Evolutionary conservation across 108 stramenopile species (phyloP), one percentile per base, ranked within the genome.

Genomic region (Aurantiochytrium sp.): DNA sequence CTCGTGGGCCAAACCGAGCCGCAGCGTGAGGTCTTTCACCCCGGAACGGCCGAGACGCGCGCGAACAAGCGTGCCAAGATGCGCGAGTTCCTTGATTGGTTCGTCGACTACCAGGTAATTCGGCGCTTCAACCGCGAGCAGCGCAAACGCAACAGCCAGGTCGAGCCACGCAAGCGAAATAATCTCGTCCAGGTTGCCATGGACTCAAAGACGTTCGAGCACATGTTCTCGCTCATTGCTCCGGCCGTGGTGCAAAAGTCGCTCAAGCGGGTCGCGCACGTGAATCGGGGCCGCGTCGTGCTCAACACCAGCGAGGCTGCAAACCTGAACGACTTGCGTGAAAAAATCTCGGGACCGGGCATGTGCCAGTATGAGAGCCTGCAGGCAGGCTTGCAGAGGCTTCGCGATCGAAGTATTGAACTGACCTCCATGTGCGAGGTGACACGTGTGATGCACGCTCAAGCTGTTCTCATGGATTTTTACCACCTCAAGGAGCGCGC

Each of bases 401-500:
- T 83, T 8, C 49, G 51, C 19, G 51, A 83, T 18, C 76, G 8
- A 0, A 25, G 23, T 23, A 83, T 83, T 83, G 51, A 47, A 16
- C 49, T 25, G 0, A 83, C 6, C 25, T 23, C 18, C n/a, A 23
- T 21, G 51, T 83, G 51, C 76, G 76, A 83, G 28, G 76, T 83
- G 10, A 83, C 76, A 0, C 45, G 76, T 12, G 76, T 83, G 16
- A 83, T 83, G 76, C 76, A 83, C 4, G 76, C 76, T 28, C 76
- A 83, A 12, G 76, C 76, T 35, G 23, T 83, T 0, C 76, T 83
- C 3, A 83, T 83, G 45, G 76, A 83, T 3, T 53, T 83, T 23
- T 83, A 83, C 51, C 76, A 83, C 12, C 76, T 83, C n/a, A 83
- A 53, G 25, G 76, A 47, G 51, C 76, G 76, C n/a, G 76, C 76